These are phyloP conservation scores for Penium margaritaceum DNA, from an alignment of 139 green algal genomes.

Conservation along the genomic window DNA sequence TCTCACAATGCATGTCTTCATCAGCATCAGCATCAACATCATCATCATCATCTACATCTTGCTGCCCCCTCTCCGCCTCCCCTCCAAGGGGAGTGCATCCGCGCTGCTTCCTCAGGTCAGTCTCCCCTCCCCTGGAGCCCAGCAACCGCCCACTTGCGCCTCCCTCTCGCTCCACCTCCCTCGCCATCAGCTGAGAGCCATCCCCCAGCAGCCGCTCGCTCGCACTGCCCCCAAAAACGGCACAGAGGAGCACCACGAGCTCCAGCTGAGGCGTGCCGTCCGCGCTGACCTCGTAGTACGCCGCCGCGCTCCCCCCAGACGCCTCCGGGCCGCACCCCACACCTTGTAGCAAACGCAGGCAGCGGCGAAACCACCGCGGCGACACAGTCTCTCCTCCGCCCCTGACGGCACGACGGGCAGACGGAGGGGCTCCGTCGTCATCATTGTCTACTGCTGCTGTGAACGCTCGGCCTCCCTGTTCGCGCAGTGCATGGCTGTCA, in stretches of 20 bases:
- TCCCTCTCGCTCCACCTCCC: not conserved
- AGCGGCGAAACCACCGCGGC: no score
- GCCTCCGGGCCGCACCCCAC: no score
- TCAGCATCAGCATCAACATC: no score
- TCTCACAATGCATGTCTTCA: not conserved
- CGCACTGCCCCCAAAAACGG: not conserved
- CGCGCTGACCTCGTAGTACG: conserved; percentile 23
- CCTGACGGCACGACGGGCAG: no score
- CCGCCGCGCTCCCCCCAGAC: not conserved
- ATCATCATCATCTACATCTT: not conserved
- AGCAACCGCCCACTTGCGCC: not conserved
- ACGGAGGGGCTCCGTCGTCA: no score
- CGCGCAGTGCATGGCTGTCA: no score
- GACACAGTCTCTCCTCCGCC: no score
- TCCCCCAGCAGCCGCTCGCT: not conserved
- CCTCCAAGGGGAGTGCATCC: not conserved
- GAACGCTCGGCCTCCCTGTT: no score
- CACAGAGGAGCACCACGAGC: conserved; percentile 25
- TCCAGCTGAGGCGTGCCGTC: conserved; percentile 20
- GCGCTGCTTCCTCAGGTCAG: not conserved
- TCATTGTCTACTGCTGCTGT: no score
- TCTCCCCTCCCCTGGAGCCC: not conserved
- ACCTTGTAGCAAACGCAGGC: no score
- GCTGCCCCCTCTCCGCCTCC: not conserved
- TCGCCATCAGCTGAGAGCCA: not conserved